Percentiles rank a stretch among this genome's conserved stretches.
phyloP scores from a whole-genome alignment of 768 basidiomycete genomes.

The Amanita thiersii region DNA sequence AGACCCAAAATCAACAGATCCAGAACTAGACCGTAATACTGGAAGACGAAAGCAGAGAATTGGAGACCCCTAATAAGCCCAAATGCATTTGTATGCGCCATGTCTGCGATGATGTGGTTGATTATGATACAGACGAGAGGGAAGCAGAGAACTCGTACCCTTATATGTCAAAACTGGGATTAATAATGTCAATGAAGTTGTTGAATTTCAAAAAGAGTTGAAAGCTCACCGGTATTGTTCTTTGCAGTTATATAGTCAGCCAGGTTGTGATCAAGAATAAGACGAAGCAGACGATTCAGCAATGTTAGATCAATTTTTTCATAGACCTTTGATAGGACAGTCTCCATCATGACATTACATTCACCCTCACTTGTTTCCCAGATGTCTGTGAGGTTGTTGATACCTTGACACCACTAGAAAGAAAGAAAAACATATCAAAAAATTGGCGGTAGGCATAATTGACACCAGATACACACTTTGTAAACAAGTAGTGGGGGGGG shows the following conservation, averaged over 20 bases:
- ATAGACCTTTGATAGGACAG: conserved; percentile 93
- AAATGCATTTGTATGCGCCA: conserved; percentile 97
- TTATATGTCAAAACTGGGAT: conserved; percentile 76
- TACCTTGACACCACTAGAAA: conserved; percentile 88
- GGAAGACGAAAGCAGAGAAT: conserved; percentile 99
- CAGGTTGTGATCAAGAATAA: conserved; percentile 97
- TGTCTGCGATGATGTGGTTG: conserved; percentile 35
- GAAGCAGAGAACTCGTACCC: conserved; percentile 23
- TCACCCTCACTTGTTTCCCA: conserved; percentile 99
- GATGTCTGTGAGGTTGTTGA: conserved; percentile 96
- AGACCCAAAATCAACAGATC: conserved; percentile 94
- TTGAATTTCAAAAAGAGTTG: not conserved
- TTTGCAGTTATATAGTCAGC: conserved; percentile 99
- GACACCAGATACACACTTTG: conserved; percentile 40
- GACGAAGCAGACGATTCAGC: conserved; percentile 88
- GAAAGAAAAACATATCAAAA: conserved; percentile 1
- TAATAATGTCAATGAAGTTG: conserved; percentile 2
- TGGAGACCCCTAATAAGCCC: conserved; percentile 97
- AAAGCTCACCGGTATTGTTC: conserved; percentile 74
- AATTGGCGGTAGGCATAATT: not conserved
- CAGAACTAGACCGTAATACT: conserved; percentile 93
- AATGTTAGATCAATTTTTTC: conserved; percentile 98
- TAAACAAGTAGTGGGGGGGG: conserved; percentile 95
- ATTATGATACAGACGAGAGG: conserved; percentile 4
- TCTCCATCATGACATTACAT: conserved; percentile 99